phyloP scores from a whole-genome alignment of 495 filamentous ascomycete species.

The Daldinia vernicosa region DNA sequence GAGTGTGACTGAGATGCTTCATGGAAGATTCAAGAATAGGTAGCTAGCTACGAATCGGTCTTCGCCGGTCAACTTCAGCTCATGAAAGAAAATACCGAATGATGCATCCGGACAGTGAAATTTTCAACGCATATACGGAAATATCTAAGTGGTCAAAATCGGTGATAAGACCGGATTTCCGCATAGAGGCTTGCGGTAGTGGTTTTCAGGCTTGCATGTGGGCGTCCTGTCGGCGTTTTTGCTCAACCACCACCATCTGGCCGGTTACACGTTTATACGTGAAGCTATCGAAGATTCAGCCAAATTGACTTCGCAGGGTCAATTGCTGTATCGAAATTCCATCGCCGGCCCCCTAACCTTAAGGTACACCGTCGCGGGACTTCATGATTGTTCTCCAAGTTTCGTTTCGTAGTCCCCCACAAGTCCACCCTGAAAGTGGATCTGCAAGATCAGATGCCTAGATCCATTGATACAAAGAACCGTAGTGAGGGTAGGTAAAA shows the following conservation, averaged over 20 bases:
- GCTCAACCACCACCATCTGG: constrained; percentile 3
- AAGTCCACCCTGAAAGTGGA: constrained; percentile 16
- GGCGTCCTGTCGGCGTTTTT: constrained; percentile 28
- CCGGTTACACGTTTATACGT: constrained; percentile 27
- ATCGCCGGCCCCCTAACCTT: constrained; percentile 3
- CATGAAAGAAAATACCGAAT: neutral
- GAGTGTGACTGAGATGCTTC: neutral
- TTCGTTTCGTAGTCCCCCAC: constrained; percentile 23
- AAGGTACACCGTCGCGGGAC: constrained; percentile 17
- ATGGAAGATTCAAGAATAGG: constrained; percentile 29
- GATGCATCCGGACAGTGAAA: constrained; percentile 18
- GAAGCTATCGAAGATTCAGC: constrained; percentile 26
- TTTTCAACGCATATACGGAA: constrained; percentile 4
- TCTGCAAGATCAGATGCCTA: constrained; percentile 29
- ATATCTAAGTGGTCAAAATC: constrained; percentile 8
- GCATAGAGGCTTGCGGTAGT: constrained; percentile 23
- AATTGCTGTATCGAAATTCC: constrained; percentile 16
- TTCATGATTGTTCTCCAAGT: constrained; percentile 21
- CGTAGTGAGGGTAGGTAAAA: constrained; percentile 32
- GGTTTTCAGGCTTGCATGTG: constrained; percentile 32
- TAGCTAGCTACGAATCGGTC: neutral
- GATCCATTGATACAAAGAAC: constrained; percentile 27
- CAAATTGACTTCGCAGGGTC: constrained; percentile 25
- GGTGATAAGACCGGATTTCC: constrained; percentile 19
- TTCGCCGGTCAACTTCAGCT: neutral